A percentile compares a stretch with the other conserved stretches of the same genome.
Conservation (phyloP, 2,329 filamentous ascomycete genomes). For the Paecilomyces variotii region DNA sequence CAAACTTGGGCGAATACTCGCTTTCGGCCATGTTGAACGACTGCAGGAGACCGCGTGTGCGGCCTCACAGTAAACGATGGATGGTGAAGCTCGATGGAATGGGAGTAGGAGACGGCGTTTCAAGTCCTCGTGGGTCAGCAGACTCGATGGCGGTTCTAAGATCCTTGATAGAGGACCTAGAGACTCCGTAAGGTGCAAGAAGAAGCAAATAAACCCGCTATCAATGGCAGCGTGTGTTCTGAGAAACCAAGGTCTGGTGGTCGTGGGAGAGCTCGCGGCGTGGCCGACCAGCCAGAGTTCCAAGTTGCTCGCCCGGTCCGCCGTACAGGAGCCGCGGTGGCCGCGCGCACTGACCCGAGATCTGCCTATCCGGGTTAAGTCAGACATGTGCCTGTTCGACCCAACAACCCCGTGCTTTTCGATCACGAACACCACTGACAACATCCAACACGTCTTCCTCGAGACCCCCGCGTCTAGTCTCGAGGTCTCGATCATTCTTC, state of each 20-base stretch:
- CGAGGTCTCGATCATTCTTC: slow-evolving; percentile 5
- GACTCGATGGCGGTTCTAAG: neutral
- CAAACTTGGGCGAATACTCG: slow-evolving; percentile 54
- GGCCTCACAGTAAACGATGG: slow-evolving; percentile 68
- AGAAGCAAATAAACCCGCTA: neutral
- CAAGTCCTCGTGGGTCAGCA: neutral
- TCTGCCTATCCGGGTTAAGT: slow-evolving; percentile 14
- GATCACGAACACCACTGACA: slow-evolving; percentile 7
- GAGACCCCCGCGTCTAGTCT: slow-evolving; percentile 5
- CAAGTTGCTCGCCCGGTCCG: slow-evolving; percentile 2
- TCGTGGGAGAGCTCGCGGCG: neutral
- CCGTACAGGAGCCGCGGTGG: neutral
- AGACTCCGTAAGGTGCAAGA: neutral
- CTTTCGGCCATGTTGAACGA: slow-evolving; percentile 36
- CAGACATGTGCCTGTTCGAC: slow-evolving; percentile 18
- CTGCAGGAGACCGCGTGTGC: slow-evolving; percentile 60
- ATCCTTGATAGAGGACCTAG: neutral
- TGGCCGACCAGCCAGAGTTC: slow-evolving; percentile 57
- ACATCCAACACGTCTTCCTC: slow-evolving; percentile 3
- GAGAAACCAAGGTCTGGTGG: neutral
- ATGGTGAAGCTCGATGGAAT: neutral
- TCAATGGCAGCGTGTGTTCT: neutral
- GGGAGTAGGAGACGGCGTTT: neutral
- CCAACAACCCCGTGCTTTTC: slow-evolving; percentile 18
- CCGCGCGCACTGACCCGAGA: neutral